Evolutionary conservation across 192 early-diverging fungal species (phyloP), one percentile per base, ranked within the genome.

Genomic region (Funneliformis geosporum): DNA sequence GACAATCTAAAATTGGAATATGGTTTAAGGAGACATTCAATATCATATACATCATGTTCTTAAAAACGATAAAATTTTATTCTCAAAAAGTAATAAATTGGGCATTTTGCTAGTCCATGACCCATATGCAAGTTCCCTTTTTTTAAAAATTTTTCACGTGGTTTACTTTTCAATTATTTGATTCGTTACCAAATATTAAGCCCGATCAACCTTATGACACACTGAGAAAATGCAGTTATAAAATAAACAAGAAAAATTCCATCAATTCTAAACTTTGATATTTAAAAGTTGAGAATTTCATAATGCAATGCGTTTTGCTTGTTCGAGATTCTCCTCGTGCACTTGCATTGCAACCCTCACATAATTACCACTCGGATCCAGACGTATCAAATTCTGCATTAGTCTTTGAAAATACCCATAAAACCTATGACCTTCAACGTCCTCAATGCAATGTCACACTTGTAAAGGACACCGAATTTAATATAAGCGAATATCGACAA

Each of bases 391-490:
- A 69, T 69, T 39, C 16, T 1, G 23, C 44, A 55, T 47, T 72
- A 47, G 43, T 47, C 43, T 72, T 72, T 72, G 44, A 72, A n/a
- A 42, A 44, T 27, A 25, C 27, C 23, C 8, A n/a, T 4, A 16
- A 50, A 50, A 47, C 25, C 50, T 72, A 14, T 47, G 39, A 69
- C 9, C 42, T 1, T 18, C 27, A 6, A 27, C 33, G 25, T 70
- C 67, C 67, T 10, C 23, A 70, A 79, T 70, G 77, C 23, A 68
- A 79, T 60, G 77, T 79, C 16, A n/a, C 11, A 43, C 62, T 79
- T 40, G 7, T 55, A 55, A 21, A 6, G 11, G 39, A 43, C 6
- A 60, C 47, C 11, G 67, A 70, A n/a, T 59, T 70, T 42, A 25
- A 70, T 42, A 5, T 27, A 60, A 6, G 2, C 9, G 55, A 66